Evolutionary conservation across 106 monocot genomes (phyloP), one percentile per base, ranked within the genome.

Genomic region (Narthecium ossifragum): DNA sequence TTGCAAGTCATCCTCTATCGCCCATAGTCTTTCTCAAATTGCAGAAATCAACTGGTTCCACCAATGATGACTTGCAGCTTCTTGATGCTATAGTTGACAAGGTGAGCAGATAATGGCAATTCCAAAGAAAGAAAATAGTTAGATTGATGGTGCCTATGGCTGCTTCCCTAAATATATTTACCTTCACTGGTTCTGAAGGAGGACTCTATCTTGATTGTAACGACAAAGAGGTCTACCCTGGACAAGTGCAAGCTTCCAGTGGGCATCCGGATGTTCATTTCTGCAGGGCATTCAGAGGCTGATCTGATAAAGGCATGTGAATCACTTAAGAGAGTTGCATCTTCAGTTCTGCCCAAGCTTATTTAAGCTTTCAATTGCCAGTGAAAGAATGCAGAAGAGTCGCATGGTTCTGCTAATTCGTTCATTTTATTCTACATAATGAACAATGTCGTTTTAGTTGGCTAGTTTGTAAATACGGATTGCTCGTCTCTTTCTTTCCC

Each of bases 11-110:
- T 70, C 52, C 73, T 22, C 31, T 70, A 21, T 88, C 76, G 21
- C 88, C 83, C 46, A 68, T 88, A 3, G 63, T 80, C 6, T 83
- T 80, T 58, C 66, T 88, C 12, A 78, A 68, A 49, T 64, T 81
- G 51, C 77, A 75, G 51, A 86, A 75, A 64, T 75, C 81, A 57
- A 74, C 73, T 0, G 83, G 80, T 41, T 70, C 83, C n/a, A 10
- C 15, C 2, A 77, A 71, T 50, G 32, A 46, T 39, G 83, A 88
- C 36, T 15, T 77, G 59, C 58, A 71, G 57, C 83, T 88, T 68
- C 83, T 88, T 37, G 64, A 88, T 32, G 28, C 31, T 2, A 74
- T 84, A 41, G 70, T 66, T 46, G 58, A 73, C 14, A 32, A 51
- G 60, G 88, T 83, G 59, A 70, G 61, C 18, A 22, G 34, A 50